Evolutionary conservation across 2,329 filamentous ascomycete species (phyloP).

Genomic region (Colletotrichum falcatum): DNA sequence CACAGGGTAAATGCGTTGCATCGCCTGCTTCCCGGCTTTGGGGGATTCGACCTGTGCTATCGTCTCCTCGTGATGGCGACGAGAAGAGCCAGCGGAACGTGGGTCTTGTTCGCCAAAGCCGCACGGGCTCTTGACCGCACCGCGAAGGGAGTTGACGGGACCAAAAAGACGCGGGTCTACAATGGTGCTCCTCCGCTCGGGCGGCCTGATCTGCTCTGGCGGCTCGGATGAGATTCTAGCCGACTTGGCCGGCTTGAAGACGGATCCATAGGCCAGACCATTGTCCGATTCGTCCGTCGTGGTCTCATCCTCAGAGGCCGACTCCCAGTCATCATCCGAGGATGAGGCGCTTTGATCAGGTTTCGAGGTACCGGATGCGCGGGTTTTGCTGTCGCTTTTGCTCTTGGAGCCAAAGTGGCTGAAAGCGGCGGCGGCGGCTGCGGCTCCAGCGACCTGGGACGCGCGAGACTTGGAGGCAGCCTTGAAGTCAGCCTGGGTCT

Average conservation of each 20-base stretch:
- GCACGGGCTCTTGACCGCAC: slow-evolving; percentile 66
- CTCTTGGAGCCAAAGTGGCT: slow-evolving; percentile 56
- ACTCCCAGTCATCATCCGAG: slow-evolving; percentile 66
- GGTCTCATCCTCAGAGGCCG: slow-evolving; percentile 63
- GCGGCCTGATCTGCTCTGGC: slow-evolving; percentile 37
- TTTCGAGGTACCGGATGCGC: slow-evolving; percentile 57
- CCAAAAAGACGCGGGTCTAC: slow-evolving; percentile 71
- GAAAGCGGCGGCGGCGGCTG: slow-evolving; percentile 51
- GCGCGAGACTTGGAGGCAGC: slow-evolving; percentile 54
- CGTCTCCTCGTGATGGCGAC: slow-evolving; percentile 53
- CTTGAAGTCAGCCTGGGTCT: slow-evolving; percentile 63
- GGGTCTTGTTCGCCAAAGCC: slow-evolving; percentile 59
- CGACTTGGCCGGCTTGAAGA: slow-evolving; percentile 44
- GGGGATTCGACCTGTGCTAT: slow-evolving; percentile 51
- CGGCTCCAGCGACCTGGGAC: slow-evolving; percentile 53
- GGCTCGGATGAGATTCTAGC: slow-evolving; percentile 36
- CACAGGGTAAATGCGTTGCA: slow-evolving; percentile 76
- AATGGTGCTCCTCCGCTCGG: slow-evolving; percentile 53
- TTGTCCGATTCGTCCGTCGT: slow-evolving; percentile 57
- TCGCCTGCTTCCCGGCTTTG: slow-evolving; percentile 48
- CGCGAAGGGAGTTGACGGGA: slow-evolving; percentile 70
- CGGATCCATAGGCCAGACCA: slow-evolving; percentile 58
- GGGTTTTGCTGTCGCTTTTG: slow-evolving; percentile 50
- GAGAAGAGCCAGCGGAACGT: slow-evolving; percentile 47
- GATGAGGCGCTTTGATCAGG: slow-evolving; percentile 50